A percentile compares a stretch with the other conserved stretches of the same genome.
Conservation (phyloP, 305 asterid species). For the Salvia sclarea region DNA sequence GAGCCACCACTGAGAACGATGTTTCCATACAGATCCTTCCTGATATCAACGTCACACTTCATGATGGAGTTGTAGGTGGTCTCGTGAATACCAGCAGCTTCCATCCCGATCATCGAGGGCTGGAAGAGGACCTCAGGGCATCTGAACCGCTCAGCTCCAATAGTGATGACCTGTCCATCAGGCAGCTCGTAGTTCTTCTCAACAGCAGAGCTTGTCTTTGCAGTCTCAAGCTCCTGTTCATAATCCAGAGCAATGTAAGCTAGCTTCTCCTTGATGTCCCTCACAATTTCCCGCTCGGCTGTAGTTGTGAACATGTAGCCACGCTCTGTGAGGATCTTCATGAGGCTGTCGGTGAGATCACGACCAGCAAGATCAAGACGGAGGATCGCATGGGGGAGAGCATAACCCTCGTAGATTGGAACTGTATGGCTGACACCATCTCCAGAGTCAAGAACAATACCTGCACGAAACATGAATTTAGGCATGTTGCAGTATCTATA, state of each 20-base stretch:
- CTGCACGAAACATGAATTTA: slow-evolving; percentile 29
- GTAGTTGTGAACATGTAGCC: slow-evolving; percentile 67
- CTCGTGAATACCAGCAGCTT: slow-evolving; percentile 75
- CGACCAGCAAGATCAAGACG: slow-evolving; percentile 67
- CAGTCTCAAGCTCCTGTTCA: slow-evolving; percentile 67
- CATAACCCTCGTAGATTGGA: slow-evolving; percentile 66
- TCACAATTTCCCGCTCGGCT: slow-evolving; percentile 69
- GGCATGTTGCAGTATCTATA: neutral
- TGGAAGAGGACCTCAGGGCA: slow-evolving; percentile 79
- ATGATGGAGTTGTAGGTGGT: slow-evolving; percentile 68
- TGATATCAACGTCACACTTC: slow-evolving; percentile 66
- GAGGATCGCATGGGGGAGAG: slow-evolving; percentile 64
- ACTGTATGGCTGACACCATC: slow-evolving; percentile 72
- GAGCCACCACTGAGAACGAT: slow-evolving; percentile 74
- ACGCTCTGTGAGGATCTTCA: slow-evolving; percentile 61
- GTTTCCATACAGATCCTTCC: slow-evolving; percentile 65
- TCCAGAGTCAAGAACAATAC: slow-evolving; percentile 65
- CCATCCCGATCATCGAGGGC: slow-evolving; percentile 75
- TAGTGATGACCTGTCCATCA: slow-evolving; percentile 70
- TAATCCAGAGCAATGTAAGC: slow-evolving; percentile 74
- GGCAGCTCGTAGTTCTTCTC: slow-evolving; percentile 70
- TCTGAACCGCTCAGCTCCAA: slow-evolving; percentile 68
- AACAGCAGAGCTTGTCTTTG: slow-evolving; percentile 63
- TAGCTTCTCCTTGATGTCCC: slow-evolving; percentile 69
- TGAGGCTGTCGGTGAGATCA: slow-evolving; percentile 58